Evolutionary conservation across 495 filamentous ascomycete genomes (phyloP).

Genomic region (Trichoderma orchidacearum): DNA sequence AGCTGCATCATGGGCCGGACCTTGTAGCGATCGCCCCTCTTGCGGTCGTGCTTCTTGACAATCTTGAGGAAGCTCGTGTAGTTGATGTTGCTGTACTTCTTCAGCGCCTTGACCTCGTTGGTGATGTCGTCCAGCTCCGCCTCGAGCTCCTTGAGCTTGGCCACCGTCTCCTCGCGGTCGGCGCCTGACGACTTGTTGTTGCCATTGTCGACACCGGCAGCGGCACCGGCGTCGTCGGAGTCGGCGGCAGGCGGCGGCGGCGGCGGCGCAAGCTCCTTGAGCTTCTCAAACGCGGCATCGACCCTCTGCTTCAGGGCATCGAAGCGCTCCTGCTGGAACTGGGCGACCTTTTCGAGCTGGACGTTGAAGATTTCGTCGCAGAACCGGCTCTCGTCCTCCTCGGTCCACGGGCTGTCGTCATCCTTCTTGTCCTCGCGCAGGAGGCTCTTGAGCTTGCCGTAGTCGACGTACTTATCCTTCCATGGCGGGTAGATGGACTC

Average conservation of each 20-base stretch:
- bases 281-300: slow-evolving; percentile 43
- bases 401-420: slow-evolving; percentile 66
- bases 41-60: slow-evolving; percentile 95
- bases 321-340: slow-evolving; percentile 69
- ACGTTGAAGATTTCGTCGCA: slow-evolving; percentile 89
- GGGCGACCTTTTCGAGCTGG: slow-evolving; percentile 88
- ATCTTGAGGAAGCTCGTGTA: slow-evolving; percentile 97
- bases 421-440: slow-evolving; percentile 57
- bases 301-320: slow-evolving; percentile 56
- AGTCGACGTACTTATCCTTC: slow-evolving; percentile 90
- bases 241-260: slow-evolving; percentile 9
- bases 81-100: slow-evolving; percentile 91
- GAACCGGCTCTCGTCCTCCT: slow-evolving; percentile 86
- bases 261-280: slow-evolving; percentile 38
- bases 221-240: slow-evolving; percentile 7
- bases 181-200: slow-evolving; percentile 6
- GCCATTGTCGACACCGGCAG: slow-evolving; percentile 3
- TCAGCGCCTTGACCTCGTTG: slow-evolving; percentile 80
- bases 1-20: slow-evolving; percentile 85
- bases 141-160: slow-evolving; percentile 54
- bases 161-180: slow-evolving; percentile 29
- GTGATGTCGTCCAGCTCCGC: slow-evolving; percentile 74
- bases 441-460: slow-evolving; percentile 77
- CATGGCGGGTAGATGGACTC: slow-evolving; percentile 75
- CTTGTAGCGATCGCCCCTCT: slow-evolving; percentile 63